Base-by-base conservation (phyloP, 495 filamentous ascomycete species). In the Hamigera avellanea region DNA sequence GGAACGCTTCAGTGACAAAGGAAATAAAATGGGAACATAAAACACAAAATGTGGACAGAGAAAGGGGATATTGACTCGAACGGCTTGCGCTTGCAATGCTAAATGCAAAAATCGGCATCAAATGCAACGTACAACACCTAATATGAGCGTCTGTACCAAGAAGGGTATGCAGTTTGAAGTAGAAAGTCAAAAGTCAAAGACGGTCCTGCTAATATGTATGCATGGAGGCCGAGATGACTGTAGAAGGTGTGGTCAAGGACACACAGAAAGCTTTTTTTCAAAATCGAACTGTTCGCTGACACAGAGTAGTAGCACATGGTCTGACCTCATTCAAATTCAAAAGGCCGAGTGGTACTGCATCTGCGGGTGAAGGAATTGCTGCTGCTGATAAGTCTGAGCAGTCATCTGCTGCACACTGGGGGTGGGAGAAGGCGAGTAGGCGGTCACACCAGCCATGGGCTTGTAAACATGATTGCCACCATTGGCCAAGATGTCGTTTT, bases 401-500 rank as follows among this genome's bases (percentile, higher is more conserved):
- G 35, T 43, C 44, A 60, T 52, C 45, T 64, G 65, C 34, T 57
- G 62, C 45, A 57, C 52, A 44, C 53, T 64, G 37, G 57, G 57
- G 0, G 57, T 56, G 2, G 64, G 60, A 3, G 64, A 64, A 6
- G 61, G 54, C 9, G 62, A 61, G 45, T 60, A 67, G 26, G 44
- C 44, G 34, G 36, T 53, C 16, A 40, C 37, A 29, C 46, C 39
- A 10, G 53, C 31, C 5, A 52, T 50, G 19, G 39, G 44, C 27
- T 56, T 58, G 33, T 36, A 43, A 25, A 52, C 39, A 30, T 55
- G 41, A 32, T 54, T 56, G 16, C 35, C 48, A 40, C 53, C 49
- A 43, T 52, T 55, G 27, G 47, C 50, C 40, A 77, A 83, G 35
- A 66, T 72, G 36, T 76, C 72, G 14, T 78, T 79, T 45, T 93